Percentiles rank a stretch among this genome's conserved stretches.
phyloP scores from a whole-genome alignment of 441 rosid genomes.

The Hura crepitans region DNA sequence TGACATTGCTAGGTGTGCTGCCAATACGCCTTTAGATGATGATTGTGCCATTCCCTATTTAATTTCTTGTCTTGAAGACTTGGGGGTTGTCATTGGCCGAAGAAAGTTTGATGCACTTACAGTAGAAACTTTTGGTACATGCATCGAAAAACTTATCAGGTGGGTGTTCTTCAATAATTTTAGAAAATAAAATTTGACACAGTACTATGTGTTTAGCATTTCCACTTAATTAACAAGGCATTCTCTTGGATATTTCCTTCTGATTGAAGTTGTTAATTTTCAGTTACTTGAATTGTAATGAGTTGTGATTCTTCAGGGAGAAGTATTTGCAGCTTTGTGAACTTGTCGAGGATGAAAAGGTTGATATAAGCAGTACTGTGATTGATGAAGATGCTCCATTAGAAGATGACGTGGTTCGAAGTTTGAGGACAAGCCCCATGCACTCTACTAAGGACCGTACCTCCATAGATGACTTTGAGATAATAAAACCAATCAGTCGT shows the following conservation, averaged over 20 bases:
- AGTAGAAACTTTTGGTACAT: slow-evolving; percentile 93
- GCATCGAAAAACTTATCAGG: slow-evolving; percentile 91
- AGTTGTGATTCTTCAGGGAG: slow-evolving; percentile 56
- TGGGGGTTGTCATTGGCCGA: slow-evolving; percentile 74
- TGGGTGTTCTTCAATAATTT: slow-evolving; percentile 33
- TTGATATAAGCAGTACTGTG: slow-evolving; percentile 75
- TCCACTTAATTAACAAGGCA: background rate
- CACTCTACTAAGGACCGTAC: slow-evolving; percentile 86
- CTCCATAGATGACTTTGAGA: slow-evolving; percentile 95
- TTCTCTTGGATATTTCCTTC: slow-evolving; percentile 16
- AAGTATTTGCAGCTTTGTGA: slow-evolving; percentile 92
- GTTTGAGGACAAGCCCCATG: slow-evolving; percentile 91
- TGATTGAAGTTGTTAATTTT: slow-evolving; percentile 15
- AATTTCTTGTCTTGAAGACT: slow-evolving; percentile 78
- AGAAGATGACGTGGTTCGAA: slow-evolving; percentile 92
- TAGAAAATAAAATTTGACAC: slow-evolving; percentile 5
- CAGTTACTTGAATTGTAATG: slow-evolving; percentile 15
- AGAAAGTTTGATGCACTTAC: slow-evolving; percentile 91
- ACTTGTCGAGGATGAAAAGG: slow-evolving; percentile 82
- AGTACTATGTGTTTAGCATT: slow-evolving; percentile 1
- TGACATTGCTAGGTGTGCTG: slow-evolving; percentile 92
- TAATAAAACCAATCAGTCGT: slow-evolving; percentile 97
- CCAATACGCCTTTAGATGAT: slow-evolving; percentile 73
- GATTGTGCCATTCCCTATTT: slow-evolving; percentile 64
- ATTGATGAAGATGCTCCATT: slow-evolving; percentile 94